Evolutionary conservation across 768 basidiomycete species (phyloP).

Genomic region (Lanmaoa rubissima): DNA sequence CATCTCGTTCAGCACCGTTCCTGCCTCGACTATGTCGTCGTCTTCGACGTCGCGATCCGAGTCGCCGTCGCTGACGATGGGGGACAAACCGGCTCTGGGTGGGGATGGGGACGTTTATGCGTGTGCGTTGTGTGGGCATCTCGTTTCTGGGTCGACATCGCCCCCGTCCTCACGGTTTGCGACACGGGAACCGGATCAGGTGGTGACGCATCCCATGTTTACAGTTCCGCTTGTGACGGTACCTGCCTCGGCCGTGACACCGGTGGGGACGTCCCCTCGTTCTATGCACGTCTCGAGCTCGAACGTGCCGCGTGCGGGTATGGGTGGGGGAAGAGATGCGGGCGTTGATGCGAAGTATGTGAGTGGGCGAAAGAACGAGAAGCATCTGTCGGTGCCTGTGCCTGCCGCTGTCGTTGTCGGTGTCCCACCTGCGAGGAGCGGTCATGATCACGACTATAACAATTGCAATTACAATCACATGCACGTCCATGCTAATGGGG

Average conservation of each 20-base stretch:
- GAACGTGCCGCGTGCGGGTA: neutral
- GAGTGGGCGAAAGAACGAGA: neutral
- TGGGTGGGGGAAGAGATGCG: neutral
- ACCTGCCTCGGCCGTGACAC: constrained; percentile 3
- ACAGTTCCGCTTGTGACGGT: constrained; percentile 28
- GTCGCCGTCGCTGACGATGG: constrained; percentile 7
- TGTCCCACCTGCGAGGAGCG: neutral
- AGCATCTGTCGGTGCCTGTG: neutral
- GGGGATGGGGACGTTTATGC: neutral
- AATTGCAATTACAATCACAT: neutral
- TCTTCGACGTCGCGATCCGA: constrained; percentile 16
- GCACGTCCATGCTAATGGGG: neutral
- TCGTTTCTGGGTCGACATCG: neutral
- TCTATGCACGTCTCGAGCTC: neutral
- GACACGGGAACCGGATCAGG: neutral
- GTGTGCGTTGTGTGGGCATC: constrained; percentile 24
- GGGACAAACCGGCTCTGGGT: neutral
- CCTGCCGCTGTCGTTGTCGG: neutral
- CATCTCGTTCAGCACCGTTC: constrained; percentile 20
- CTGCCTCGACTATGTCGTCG: constrained; percentile 15
- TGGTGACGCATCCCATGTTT: constrained; percentile 29
- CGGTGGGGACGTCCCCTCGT: neutral
- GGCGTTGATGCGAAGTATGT: neutral
- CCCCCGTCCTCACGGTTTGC: neutral
- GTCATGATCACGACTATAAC: neutral